These are phyloP conservation scores for Talaromyces piceae DNA, from an alignment of 2,329 filamentous ascomycete genomes.

Conservation along the genomic window DNA sequence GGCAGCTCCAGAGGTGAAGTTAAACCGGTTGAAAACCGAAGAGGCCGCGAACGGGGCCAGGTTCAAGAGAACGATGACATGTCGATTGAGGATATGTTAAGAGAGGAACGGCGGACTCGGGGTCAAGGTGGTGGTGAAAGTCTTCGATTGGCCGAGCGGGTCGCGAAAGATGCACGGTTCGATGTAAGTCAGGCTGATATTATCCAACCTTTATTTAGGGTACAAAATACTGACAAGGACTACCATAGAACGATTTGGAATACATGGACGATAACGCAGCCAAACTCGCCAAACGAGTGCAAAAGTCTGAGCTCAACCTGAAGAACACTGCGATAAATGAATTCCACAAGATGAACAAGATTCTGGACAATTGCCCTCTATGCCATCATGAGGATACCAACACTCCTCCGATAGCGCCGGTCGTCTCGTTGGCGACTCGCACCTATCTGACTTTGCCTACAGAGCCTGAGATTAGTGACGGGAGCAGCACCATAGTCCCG, in stretches of 20 bases:
- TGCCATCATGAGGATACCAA: constrained; percentile 84
- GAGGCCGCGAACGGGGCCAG: constrained; percentile 73
- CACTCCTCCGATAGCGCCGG: constrained; percentile 70
- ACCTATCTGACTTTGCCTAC: constrained; percentile 84
- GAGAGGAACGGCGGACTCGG: constrained; percentile 81
- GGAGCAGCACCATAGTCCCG: constrained; percentile 81
- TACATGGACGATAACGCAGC: constrained; percentile 96
- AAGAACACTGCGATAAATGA: constrained; percentile 82
- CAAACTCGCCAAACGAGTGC: constrained; percentile 77
- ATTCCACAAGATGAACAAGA: constrained; percentile 80
- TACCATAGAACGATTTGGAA: constrained; percentile 65
- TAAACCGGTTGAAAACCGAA: constrained; percentile 67
- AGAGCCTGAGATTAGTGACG: constrained; percentile 75
- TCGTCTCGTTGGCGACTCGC: constrained; percentile 77
- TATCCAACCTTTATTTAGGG: neutral
- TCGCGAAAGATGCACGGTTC: constrained; percentile 87
- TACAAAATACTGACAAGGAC: constrained; percentile 15
- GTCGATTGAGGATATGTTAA: constrained; percentile 93
- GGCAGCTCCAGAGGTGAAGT: constrained; percentile 63
- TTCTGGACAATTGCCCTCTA: constrained; percentile 79
- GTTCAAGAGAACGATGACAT: constrained; percentile 93
- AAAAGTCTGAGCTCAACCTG: constrained; percentile 80
- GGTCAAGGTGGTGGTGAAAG: constrained; percentile 73
- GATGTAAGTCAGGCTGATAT: constrained; percentile 42
- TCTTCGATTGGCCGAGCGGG: constrained; percentile 76